Conservation (phyloP, 768 basidiomycete species). For the Rickenella mellea region DNA sequence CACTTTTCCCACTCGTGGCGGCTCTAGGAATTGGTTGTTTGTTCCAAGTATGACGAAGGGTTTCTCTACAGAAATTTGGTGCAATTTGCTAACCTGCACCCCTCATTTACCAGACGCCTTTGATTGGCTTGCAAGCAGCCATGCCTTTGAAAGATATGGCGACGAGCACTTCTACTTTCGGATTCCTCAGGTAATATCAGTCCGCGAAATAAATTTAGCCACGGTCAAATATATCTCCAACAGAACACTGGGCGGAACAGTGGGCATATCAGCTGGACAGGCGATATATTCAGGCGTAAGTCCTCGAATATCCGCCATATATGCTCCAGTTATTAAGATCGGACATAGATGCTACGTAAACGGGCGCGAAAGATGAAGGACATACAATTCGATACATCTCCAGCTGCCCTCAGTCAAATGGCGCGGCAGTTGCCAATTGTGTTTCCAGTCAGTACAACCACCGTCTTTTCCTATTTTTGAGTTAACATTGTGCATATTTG, state of each 20-base stretch:
- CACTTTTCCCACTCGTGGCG: conserved; percentile 57
- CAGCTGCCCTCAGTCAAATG: conserved; percentile 34
- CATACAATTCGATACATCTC: conserved; percentile 29
- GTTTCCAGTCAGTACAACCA: conserved; percentile 23
- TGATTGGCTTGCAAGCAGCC: conserved; percentile 72
- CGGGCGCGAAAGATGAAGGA: conserved; percentile 30
- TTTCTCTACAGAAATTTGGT: no score
- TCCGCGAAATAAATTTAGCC: neutral
- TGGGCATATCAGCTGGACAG: conserved; percentile 67
- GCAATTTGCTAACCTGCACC: neutral
- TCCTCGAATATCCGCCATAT: conserved; percentile 5
- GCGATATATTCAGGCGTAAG: conserved; percentile 56
- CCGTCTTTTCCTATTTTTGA: neutral
- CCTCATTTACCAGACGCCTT: conserved; percentile 36
- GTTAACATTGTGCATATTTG: neutral
- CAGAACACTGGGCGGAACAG: conserved; percentile 66
- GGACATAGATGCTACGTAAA: conserved; percentile 23
- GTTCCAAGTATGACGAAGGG: conserved; percentile 34
- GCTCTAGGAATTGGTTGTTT: conserved; percentile 56
- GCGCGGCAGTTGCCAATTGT: conserved; percentile 36
- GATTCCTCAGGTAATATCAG: conserved; percentile 49
- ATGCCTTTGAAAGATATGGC: conserved; percentile 89
- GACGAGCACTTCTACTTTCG: conserved; percentile 62
- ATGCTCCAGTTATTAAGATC: conserved; percentile 7
- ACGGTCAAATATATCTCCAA: conserved; percentile 4